Evolutionary conservation across 2,329 filamentous ascomycete genomes (phyloP).

Genomic region (Stagonosporopsis tanaceti): DNA sequence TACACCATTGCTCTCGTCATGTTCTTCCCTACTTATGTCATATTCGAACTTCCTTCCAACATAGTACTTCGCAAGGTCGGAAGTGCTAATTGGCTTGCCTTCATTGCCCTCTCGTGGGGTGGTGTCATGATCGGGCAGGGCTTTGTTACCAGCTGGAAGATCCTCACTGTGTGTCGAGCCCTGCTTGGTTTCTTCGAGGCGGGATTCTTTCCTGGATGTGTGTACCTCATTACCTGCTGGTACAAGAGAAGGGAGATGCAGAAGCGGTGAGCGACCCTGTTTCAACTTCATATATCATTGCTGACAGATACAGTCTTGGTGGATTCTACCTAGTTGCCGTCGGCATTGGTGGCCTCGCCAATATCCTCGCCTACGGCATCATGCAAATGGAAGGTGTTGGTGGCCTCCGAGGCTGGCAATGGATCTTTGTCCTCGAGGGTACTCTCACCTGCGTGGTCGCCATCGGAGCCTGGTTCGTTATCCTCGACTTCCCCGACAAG

Average conservation of each 20-base stretch:
- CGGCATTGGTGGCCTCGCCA: constrained; percentile 36
- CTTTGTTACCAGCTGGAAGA: constrained; percentile 35
- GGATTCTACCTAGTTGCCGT: constrained; percentile 39
- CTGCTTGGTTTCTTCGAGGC: constrained; percentile 37
- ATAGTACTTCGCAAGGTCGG: constrained; percentile 37
- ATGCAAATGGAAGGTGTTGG: constrained; percentile 39
- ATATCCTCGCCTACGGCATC: constrained; percentile 39
- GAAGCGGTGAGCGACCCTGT: constrained; percentile 27
- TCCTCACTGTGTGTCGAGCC: constrained; percentile 30
- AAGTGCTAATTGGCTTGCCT: constrained; percentile 38
- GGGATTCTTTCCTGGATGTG: constrained; percentile 40
- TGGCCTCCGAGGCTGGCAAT: constrained; percentile 37
- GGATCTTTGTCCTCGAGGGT: constrained; percentile 43
- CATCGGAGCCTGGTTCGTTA: constrained; percentile 36
- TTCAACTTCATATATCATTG: not conserved
- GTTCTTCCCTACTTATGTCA: constrained; percentile 40
- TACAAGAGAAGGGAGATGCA: constrained; percentile 35
- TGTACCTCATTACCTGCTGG: constrained; percentile 43
- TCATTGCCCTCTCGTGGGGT: constrained; percentile 37
- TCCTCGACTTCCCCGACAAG: constrained; percentile 41
- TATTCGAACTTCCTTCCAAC: constrained; percentile 35
- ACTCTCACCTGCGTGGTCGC: constrained; percentile 37
- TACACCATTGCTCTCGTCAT: constrained; percentile 37
- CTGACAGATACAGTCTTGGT: constrained; percentile 20
- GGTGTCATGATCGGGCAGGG: constrained; percentile 39